phyloP scores from a whole-genome alignment of 306 rosid genomes.

The Corylus heterophylla region DNA sequence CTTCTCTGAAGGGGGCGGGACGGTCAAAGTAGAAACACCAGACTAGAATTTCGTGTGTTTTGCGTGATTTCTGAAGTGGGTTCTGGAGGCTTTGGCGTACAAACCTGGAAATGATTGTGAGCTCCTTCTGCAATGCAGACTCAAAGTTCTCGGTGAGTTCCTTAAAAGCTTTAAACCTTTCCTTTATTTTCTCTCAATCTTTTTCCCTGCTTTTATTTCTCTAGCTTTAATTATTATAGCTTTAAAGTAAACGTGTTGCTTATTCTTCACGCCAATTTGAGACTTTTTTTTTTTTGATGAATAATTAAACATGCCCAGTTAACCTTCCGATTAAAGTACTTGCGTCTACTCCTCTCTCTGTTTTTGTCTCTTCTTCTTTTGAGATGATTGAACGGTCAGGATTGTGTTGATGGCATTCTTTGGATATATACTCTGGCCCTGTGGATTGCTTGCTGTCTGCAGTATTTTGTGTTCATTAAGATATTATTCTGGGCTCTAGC shows the following conservation, averaged over 20 bases:
- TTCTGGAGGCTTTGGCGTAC: slow-evolving; percentile 12
- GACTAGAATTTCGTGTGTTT: background rate
- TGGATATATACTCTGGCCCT: background rate
- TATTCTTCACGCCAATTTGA: background rate
- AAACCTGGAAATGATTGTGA: slow-evolving; percentile 49
- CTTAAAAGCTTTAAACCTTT: background rate
- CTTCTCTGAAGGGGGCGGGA: background rate
- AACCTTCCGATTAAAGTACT: background rate
- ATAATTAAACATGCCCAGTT: background rate
- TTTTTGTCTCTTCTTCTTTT: background rate
- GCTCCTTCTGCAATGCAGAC: slow-evolving; percentile 79
- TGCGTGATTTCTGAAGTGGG: slow-evolving; percentile 24
- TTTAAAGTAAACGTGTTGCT: background rate
- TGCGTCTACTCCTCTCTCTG: background rate
- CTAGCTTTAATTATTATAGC: background rate
- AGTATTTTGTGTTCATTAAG: slow-evolving; percentile 24
- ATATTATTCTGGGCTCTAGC: background rate
- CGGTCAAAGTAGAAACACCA: background rate
- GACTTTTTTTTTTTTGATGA: background rate
- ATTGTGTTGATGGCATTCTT: slow-evolving; percentile 15
- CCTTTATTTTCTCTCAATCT: background rate
- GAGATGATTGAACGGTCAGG: slow-evolving; percentile 21
- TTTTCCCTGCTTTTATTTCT: background rate
- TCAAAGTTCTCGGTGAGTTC: slow-evolving; percentile 69
- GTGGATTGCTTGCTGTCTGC: slow-evolving; percentile 9